A percentile compares a stretch with the other conserved stretches of the same genome.
Evolutionary conservation across 2,329 filamentous ascomycete genomes (phyloP).

Genomic region (Coniochaeta ligniaria): DNA sequence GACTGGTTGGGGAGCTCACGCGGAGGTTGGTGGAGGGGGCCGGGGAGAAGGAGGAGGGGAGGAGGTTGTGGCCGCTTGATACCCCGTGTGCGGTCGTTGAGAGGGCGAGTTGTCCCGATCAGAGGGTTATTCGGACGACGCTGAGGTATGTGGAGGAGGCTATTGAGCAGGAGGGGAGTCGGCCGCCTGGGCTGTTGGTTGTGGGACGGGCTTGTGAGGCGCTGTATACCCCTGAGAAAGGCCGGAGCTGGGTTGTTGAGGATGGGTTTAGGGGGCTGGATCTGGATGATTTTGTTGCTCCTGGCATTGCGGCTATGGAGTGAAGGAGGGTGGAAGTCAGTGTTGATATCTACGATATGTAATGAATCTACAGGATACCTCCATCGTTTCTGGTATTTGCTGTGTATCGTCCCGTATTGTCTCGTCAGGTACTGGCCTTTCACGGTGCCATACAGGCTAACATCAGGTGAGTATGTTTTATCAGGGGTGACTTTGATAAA

Average conservation of each 20-base stretch:
- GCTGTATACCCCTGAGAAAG: conserved; percentile 49
- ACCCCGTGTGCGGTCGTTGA: conserved; percentile 92
- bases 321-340: neutral
- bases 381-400: too few relatives aligned
- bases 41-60: conserved; percentile 10
- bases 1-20: conserved; percentile 66
- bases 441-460: neutral
- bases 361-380: neutral
- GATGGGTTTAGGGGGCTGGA: conserved; percentile 78
- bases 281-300: conserved; percentile 18
- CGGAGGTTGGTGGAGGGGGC: conserved; percentile 21
- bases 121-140: conserved; percentile 85
- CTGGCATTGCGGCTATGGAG: neutral
- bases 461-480: too few relatives aligned
- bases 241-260: conserved; percentile 73
- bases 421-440: neutral
- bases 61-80: conserved; percentile 58
- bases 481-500: neutral
- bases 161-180: conserved; percentile 80
- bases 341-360: neutral
- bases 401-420: too few relatives aligned
- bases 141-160: conserved; percentile 72
- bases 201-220: conserved; percentile 80
- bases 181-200: conserved; percentile 83
- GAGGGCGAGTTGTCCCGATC: conserved; percentile 87